phyloP scores from a whole-genome alignment of 2,329 filamentous ascomycete genomes.

The Clathrospora elynae region DNA sequence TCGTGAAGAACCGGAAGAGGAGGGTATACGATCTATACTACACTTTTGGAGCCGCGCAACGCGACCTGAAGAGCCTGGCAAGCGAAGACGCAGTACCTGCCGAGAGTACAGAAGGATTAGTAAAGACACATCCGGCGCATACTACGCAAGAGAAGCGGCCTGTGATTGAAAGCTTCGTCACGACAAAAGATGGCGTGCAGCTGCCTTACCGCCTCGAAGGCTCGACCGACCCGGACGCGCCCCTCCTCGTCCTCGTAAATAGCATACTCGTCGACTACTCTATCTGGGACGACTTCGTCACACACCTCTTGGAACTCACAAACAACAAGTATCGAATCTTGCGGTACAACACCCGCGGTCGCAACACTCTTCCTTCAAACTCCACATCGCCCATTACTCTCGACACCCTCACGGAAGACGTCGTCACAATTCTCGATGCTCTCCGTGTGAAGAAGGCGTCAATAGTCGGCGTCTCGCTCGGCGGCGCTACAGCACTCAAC shows the following conservation, averaged over 20 bases:
- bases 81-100: constrained; percentile 55
- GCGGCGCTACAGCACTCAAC: constrained; percentile 77
- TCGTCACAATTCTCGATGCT: constrained; percentile 68
- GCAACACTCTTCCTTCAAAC: constrained; percentile 55
- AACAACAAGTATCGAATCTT: constrained; percentile 72
- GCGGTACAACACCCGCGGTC: constrained; percentile 77
- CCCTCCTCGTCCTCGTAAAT: constrained; percentile 76
- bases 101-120: constrained; percentile 59
- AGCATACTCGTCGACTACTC: constrained; percentile 76
- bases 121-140: constrained; percentile 58
- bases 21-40: constrained; percentile 76
- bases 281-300: constrained; percentile 81
- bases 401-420: constrained; percentile 70
- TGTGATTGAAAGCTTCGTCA: constrained; percentile 69
- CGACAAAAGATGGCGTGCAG: constrained; percentile 68
- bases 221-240: constrained; percentile 67
- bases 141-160: constrained; percentile 45
- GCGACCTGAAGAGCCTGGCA: constrained; percentile 67
- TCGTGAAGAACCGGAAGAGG: constrained; percentile 62
- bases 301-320: constrained; percentile 59
- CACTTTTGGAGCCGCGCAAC: constrained; percentile 75
- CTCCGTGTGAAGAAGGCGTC: constrained; percentile 70
- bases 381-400: constrained; percentile 57
- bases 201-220: constrained; percentile 80
- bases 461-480: constrained; percentile 78